Percentiles rank a stretch among this genome's conserved stretches.
phyloP scores from a whole-genome alignment of 805 yeast genomes.

The Tetrapisispora pingtungensis region DNA sequence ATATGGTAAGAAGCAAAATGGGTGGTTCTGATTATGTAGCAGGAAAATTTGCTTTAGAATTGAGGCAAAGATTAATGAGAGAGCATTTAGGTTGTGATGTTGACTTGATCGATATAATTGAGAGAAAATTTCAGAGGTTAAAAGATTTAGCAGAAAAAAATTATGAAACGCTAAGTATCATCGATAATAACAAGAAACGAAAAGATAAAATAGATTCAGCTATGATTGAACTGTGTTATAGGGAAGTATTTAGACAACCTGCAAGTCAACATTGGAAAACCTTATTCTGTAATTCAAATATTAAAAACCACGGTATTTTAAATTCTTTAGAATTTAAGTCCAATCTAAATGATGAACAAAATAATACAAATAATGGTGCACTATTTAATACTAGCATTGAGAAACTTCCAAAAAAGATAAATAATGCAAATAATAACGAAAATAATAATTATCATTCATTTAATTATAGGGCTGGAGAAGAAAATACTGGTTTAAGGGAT shows the following conservation, averaged over 20 bases:
- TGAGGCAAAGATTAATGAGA: conserved; percentile 87
- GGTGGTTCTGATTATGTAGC: conserved; percentile 73
- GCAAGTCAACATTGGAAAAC: conserved; percentile 36
- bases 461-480: conserved; percentile 82
- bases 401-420: conserved; percentile 7
- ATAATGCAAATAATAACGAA: background rate
- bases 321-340: background rate
- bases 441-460: conserved; percentile 40
- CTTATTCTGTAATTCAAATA: conserved; percentile 33
- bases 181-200: conserved; percentile 6
- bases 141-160: conserved; percentile 29
- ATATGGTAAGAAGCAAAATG: conserved; percentile 57
- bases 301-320: conserved; percentile 7
- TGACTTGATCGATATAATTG: conserved; percentile 72
- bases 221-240: conserved; percentile 63
- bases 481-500: conserved; percentile 76
- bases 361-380: conserved; percentile 12
- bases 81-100: conserved; percentile 94
- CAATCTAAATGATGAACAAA: conserved; percentile 2
- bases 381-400: conserved; percentile 10
- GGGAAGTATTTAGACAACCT: conserved; percentile 46
- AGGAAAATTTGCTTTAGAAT: conserved; percentile 78
- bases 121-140: conserved; percentile 49
- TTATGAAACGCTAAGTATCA: conserved; percentile 17
- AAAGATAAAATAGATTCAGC: conserved; percentile 39